Conservation (phyloP, 2,329 filamentous ascomycete species). For the Cryphonectria nitschkei region DNA sequence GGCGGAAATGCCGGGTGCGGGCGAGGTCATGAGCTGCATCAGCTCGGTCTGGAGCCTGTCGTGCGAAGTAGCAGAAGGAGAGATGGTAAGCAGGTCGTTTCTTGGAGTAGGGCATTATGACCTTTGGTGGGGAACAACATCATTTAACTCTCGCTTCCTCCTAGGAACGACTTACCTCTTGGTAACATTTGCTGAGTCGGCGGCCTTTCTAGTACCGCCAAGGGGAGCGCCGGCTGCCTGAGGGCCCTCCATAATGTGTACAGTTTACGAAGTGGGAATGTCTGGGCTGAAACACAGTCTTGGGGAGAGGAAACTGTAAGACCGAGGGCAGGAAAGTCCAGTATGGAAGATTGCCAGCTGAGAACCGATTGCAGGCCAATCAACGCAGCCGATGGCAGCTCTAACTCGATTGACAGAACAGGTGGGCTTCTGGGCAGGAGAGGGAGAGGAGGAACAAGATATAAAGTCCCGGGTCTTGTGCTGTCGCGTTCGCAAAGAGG, state of each 20-base stretch:
- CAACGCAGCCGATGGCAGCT: background rate
- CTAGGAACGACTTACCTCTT: slow-evolving; percentile 64
- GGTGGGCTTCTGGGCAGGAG: slow-evolving; percentile 12
- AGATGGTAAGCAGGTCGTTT: background rate
- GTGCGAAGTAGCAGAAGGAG: too few species aligned
- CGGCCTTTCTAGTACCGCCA: slow-evolving; percentile 56
- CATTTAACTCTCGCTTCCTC: background rate
- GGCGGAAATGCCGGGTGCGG: slow-evolving; percentile 90
- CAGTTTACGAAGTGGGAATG: background rate
- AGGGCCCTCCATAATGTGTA: slow-evolving; percentile 57
- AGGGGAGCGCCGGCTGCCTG: slow-evolving; percentile 66
- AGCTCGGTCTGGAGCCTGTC: slow-evolving; percentile 90
- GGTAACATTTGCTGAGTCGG: slow-evolving; percentile 72
- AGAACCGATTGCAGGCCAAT: background rate
- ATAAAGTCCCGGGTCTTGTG: slow-evolving; percentile 7
- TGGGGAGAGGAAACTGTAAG: background rate
- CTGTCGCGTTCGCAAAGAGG: slow-evolving; percentile 2
- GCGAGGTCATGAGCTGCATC: slow-evolving; percentile 97
- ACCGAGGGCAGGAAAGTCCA: background rate
- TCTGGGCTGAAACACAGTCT: background rate
- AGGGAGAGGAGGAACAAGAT: slow-evolving; percentile 2
- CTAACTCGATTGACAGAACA: slow-evolving; percentile 5
- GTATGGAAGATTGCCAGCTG: background rate
- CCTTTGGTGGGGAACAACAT: background rate
- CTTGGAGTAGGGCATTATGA: background rate